Evolutionary conservation across 1,284 basidiomycete species (phyloP).

Genomic region (Cryptococcus depauperatus): DNA sequence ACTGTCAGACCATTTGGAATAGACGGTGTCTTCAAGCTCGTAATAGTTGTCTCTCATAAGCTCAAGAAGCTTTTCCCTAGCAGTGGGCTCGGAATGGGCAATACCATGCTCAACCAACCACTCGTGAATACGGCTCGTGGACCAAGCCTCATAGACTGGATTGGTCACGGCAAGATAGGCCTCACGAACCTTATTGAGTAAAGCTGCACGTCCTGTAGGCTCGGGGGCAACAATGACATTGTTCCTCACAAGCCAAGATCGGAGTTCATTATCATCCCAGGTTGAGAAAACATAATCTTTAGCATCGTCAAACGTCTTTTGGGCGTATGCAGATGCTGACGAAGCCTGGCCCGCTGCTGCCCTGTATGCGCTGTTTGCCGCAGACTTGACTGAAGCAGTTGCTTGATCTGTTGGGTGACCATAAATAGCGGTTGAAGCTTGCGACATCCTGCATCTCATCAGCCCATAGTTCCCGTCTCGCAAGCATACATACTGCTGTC

Average conservation of each 20-base stretch:
- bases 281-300: slow-evolving; percentile 81
- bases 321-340: slow-evolving; percentile 50
- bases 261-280: slow-evolving; percentile 66
- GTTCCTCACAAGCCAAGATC: slow-evolving; percentile 62
- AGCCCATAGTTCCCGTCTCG: not conserved
- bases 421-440: slow-evolving; percentile 52
- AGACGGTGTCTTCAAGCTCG: slow-evolving; percentile 54
- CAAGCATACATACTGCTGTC: slow-evolving; percentile 50
- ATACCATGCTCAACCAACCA: slow-evolving; percentile 77
- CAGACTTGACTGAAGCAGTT: slow-evolving; percentile 30
- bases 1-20: slow-evolving; percentile 55
- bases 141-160: slow-evolving; percentile 75
- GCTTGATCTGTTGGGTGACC: slow-evolving; percentile 46
- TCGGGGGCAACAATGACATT: slow-evolving; percentile 61
- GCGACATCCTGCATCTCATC: slow-evolving; percentile 37
- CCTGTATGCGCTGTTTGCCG: slow-evolving; percentile 50
- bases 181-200: slow-evolving; percentile 60
- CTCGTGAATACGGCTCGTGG: slow-evolving; percentile 69
- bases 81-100: slow-evolving; percentile 55
- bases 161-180: slow-evolving; percentile 56
- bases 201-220: slow-evolving; percentile 57
- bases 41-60: slow-evolving; percentile 78
- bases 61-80: slow-evolving; percentile 59
- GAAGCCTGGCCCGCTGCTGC: slow-evolving; percentile 34
- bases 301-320: slow-evolving; percentile 55